A percentile compares a stretch with the other conserved stretches of the same genome.
Evolutionary conservation across 306 rosid species (phyloP).

Genomic region (Boehmeria nivea): DNA sequence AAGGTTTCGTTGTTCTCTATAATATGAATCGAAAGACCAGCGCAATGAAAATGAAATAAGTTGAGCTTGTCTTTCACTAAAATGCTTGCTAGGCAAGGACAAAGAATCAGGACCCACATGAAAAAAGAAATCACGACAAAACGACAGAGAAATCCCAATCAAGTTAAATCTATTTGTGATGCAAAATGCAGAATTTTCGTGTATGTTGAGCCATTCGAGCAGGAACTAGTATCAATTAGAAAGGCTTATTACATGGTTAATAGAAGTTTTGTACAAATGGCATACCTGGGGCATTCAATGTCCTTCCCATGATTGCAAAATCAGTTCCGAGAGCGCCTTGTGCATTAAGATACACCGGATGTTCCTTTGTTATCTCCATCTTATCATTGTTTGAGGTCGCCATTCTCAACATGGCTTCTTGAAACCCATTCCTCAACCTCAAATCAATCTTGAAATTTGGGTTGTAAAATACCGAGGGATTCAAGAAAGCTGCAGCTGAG

Average conservation of each 20-base stretch:
- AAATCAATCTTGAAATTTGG: slow-evolving; percentile 47
- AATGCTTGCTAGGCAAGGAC: no score
- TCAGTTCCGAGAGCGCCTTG: slow-evolving; percentile 71
- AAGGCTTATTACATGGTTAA: not conserved
- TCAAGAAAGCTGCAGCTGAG: slow-evolving; percentile 69
- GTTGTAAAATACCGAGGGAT: slow-evolving; percentile 51
- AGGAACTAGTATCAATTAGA: no score
- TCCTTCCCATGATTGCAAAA: slow-evolving; percentile 64
- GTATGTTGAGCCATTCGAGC: no score
- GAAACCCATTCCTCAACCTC: slow-evolving; percentile 59
- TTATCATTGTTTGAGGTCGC: slow-evolving; percentile 38
- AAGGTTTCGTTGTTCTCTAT: no score
- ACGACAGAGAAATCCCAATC: no score
- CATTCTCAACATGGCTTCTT: slow-evolving; percentile 54
- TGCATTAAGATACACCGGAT: slow-evolving; percentile 48
- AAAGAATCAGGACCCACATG: no score
- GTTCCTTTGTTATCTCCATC: slow-evolving; percentile 55
- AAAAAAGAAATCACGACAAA: no score
- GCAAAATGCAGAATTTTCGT: no score
- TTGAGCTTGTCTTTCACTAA: no score
- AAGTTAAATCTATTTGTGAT: no score
- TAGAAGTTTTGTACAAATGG: slow-evolving; percentile 16
- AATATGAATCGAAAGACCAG: no score
- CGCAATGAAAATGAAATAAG: no score
- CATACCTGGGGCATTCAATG: slow-evolving; percentile 67